Percentiles rank a stretch among this genome's conserved stretches.
These are phyloP conservation scores for Schizochytrium sp. DNA, from an alignment of 108 stramenopile genomes.

Conservation along the genomic window DNA sequence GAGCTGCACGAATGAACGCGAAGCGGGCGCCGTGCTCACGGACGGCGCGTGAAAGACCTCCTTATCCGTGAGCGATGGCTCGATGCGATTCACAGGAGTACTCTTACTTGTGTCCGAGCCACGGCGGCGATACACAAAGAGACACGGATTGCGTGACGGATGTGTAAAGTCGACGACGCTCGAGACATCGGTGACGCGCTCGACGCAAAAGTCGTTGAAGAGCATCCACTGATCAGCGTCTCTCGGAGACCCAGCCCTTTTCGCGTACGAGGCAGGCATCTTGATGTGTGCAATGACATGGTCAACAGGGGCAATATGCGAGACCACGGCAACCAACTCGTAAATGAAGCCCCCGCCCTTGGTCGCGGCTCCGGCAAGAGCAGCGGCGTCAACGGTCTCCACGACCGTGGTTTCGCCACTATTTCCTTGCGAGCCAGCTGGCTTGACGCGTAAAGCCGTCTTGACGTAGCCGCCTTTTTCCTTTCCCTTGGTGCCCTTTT, in stretches of 20 bases:
- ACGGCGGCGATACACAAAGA: slow-evolving; percentile 43
- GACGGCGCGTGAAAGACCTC: slow-evolving; percentile 59
- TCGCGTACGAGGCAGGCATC: neutral
- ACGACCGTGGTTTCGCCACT: neutral
- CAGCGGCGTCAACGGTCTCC: neutral
- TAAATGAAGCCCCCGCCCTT: neutral
- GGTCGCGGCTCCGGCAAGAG: neutral
- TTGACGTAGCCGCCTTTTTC: neutral
- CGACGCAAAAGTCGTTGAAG: slow-evolving; percentile 65
- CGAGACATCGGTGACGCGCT: slow-evolving; percentile 40
- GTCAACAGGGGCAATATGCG: neutral
- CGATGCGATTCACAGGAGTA: neutral
- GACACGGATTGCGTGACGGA: slow-evolving; percentile 63
- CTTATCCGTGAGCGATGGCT: neutral
- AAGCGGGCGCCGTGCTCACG: slow-evolving; percentile 30
- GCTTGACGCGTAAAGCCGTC: neutral
- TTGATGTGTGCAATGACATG: neutral
- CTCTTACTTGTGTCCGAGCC: slow-evolving; percentile 8
- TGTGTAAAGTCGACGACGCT: slow-evolving; percentile 68
- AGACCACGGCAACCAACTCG: neutral
- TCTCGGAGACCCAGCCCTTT: neutral
- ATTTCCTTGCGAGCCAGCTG: neutral
- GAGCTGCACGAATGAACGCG: neutral
- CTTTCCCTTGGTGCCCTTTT: neutral
- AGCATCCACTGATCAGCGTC: slow-evolving; percentile 57